A percentile compares a stretch with the other conserved stretches of the same genome.
phyloP scores from a whole-genome alignment of 2,329 filamentous ascomycete genomes.

The Venturia pyrina region DNA sequence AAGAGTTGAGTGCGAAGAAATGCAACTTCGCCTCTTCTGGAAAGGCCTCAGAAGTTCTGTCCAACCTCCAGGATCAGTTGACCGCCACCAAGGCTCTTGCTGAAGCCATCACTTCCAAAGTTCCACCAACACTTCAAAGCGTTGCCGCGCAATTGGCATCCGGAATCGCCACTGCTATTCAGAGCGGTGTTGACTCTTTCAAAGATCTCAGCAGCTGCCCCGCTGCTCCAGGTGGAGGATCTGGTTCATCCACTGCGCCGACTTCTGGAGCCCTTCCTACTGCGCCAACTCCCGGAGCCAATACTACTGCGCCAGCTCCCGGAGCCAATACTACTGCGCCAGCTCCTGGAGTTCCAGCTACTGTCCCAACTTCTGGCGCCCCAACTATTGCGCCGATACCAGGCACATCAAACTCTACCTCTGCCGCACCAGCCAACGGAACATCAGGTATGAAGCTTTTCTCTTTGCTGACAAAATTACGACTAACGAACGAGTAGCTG shows the following conservation, averaged over 20 bases:
- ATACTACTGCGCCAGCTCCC: not conserved
- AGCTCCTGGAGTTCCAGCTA: too few species aligned
- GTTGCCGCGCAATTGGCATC: conserved; percentile 1
- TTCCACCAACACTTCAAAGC: not conserved
- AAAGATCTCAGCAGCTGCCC: conserved; percentile 4
- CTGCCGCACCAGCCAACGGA: not conserved
- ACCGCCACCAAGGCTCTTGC: conserved; percentile 1
- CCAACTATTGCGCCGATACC: not conserved
- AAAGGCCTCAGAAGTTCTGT: not conserved
- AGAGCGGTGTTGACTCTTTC: conserved; percentile 22
- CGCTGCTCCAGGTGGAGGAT: not conserved
- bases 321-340: too few species aligned
- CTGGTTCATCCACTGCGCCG: not conserved
- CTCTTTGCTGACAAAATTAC: not conserved
- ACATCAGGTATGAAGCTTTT: not conserved
- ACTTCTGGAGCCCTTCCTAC: not conserved
- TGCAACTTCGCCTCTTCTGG: not conserved
- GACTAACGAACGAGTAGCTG: not conserved
- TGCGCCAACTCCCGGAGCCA: not conserved
- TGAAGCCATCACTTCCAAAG: not conserved
- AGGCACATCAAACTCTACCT: not conserved
- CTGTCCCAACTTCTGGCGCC: not conserved
- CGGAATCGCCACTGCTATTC: conserved; percentile 24
- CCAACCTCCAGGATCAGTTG: not conserved
- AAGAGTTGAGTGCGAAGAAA: not conserved